Percentiles rank a stretch among this genome's conserved stretches.
Conservation (phyloP, 106 monocot species). For the Dendrobium officinale region DNA sequence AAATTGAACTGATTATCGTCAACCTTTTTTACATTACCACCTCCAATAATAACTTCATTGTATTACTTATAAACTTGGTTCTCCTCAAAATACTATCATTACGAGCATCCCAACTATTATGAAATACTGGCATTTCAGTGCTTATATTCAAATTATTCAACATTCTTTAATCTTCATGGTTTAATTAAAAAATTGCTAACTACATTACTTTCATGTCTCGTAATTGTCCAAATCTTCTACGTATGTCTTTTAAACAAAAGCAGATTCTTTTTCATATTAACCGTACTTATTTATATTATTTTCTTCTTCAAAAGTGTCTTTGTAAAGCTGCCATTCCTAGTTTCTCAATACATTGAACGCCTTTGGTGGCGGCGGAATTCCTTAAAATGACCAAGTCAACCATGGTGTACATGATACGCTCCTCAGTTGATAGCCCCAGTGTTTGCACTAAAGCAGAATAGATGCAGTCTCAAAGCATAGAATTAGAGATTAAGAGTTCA, state of each 20-base stretch:
- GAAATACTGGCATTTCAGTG: neutral
- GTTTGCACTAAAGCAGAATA: no score
- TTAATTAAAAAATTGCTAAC: neutral
- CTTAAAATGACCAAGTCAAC: neutral
- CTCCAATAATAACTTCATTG: neutral
- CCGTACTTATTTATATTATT: neutral
- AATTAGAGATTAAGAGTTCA: no score
- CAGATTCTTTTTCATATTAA: neutral
- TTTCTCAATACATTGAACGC: neutral
- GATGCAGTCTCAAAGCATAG: no score
- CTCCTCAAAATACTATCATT: neutral
- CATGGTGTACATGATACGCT: neutral
- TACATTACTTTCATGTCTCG: neutral
- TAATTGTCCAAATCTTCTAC: neutral
- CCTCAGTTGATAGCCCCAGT: no score
- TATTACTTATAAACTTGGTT: neutral
- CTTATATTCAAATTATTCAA: neutral
- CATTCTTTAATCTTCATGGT: neutral
- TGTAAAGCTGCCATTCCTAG: neutral
- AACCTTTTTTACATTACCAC: neutral
- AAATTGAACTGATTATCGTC: neutral
- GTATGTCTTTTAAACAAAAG: neutral
- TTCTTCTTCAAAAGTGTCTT: neutral
- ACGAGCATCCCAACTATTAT: neutral
- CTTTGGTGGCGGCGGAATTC: neutral